phyloP scores from a whole-genome alignment of 371 early-diverging fungal genomes.

The Mortierella sp. region DNA sequence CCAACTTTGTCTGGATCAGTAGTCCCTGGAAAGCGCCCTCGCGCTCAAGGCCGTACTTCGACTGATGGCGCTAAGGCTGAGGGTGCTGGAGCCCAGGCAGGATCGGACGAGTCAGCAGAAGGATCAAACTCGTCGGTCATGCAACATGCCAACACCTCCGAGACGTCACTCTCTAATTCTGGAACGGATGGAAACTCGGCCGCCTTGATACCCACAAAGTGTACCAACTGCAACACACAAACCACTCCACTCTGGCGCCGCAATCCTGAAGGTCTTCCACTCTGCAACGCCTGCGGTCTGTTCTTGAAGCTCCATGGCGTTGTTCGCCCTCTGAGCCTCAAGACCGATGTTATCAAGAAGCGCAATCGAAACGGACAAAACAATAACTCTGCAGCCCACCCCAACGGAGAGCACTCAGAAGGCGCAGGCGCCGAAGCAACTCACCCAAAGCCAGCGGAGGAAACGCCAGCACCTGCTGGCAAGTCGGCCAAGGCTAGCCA shows the following conservation, averaged over 20 bases:
- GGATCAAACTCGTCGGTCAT: conserved; percentile 16
- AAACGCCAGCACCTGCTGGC: conserved; percentile 11
- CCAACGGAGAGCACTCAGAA: conserved; percentile 15
- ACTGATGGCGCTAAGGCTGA: conserved; percentile 32
- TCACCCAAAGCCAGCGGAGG: conserved; percentile 39
- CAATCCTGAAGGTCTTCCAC: conserved; percentile 76
- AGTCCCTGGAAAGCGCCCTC: conserved; percentile 54
- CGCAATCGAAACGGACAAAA: conserved; percentile 72
- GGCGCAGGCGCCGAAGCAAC: conserved; percentile 17
- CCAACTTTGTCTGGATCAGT: conserved; percentile 43
- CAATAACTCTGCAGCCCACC: conserved; percentile 20
- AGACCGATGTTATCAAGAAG: conserved; percentile 88
- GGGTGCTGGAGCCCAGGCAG: conserved; percentile 16
- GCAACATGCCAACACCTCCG: conserved; percentile 38
- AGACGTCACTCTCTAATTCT: conserved; percentile 29
- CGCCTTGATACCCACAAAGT: conserved; percentile 64
- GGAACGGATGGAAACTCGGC: conserved; percentile 32
- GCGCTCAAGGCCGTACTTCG: conserved; percentile 43
- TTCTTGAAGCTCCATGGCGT: conserved; percentile 89
- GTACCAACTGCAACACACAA: conserved; percentile 93
- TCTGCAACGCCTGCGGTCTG: conserved; percentile 78
- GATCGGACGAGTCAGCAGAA: conserved; percentile 25
- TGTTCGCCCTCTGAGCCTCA: conserved; percentile 85
- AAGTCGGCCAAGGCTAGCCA: conserved; percentile 36
- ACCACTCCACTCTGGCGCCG: conserved; percentile 98